These are phyloP conservation scores for Curvularia eragrostidis DNA, from an alignment of 2,329 filamentous ascomycete species.

Conservation along the genomic window DNA sequence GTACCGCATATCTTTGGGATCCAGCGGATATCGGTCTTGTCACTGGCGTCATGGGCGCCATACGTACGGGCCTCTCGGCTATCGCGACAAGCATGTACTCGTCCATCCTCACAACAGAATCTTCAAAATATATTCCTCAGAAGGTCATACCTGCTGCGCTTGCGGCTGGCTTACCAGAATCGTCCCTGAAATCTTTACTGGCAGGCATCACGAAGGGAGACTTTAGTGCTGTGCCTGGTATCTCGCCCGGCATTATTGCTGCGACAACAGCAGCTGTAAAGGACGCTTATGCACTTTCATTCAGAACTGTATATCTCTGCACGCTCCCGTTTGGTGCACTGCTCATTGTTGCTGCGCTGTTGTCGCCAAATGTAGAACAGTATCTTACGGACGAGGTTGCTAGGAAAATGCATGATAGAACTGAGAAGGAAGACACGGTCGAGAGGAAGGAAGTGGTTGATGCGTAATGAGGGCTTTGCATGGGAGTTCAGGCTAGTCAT, in stretches of 20 bases:
- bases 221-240: constrained; percentile 36
- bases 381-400: constrained; percentile 55
- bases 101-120: constrained; percentile 39
- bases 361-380: constrained; percentile 54
- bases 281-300: constrained; percentile 54
- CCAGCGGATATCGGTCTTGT: constrained; percentile 43
- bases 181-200: constrained; percentile 32
- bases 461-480: neutral
- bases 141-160: constrained; percentile 37
- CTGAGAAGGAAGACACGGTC: constrained; percentile 18
- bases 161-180: constrained; percentile 32
- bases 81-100: constrained; percentile 42
- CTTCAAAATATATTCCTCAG: constrained; percentile 34
- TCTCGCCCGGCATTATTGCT: constrained; percentile 33
- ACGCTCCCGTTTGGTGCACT: constrained; percentile 48
- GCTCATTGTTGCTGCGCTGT: constrained; percentile 47
- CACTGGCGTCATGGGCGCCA: constrained; percentile 39
- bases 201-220: constrained; percentile 31
- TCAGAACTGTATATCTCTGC: constrained; percentile 56
- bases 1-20: constrained; percentile 41
- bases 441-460: constrained; percentile 28
- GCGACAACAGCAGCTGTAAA: constrained; percentile 47
- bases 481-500: neutral
- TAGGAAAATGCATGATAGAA: constrained; percentile 50
- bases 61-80: constrained; percentile 36